These are phyloP conservation scores for Avena eriantha DNA, from an alignment of 176 grass and related monocot genomes.

Conservation along the genomic window DNA sequence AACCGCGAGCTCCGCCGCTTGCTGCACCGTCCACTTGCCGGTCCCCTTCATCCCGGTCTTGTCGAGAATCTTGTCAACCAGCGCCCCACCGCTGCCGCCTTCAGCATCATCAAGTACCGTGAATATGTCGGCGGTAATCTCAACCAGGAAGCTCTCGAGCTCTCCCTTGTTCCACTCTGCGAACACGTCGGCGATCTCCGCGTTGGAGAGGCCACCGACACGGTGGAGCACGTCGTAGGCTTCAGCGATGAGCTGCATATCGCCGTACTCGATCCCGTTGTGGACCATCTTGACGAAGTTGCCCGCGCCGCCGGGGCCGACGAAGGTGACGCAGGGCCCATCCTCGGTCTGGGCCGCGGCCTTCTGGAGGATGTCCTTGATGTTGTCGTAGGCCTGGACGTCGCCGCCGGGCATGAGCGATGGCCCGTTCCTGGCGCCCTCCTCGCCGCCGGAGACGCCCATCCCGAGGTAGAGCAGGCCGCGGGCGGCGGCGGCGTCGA, in stretches of 20 bases:
- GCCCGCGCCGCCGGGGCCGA: slow-evolving; percentile 68
- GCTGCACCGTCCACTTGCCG: slow-evolving; percentile 94
- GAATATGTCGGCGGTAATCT: slow-evolving; percentile 84
- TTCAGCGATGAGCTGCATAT: slow-evolving; percentile 89
- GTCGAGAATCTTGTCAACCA: slow-evolving; percentile 90
- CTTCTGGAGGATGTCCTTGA: slow-evolving; percentile 67
- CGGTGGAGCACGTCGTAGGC: slow-evolving; percentile 76
- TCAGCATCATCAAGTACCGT: slow-evolving; percentile 56
- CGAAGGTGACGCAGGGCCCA: slow-evolving; percentile 80
- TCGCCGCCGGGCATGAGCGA: slow-evolving; percentile 88
- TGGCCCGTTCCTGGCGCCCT: slow-evolving; percentile 77
- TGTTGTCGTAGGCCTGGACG: slow-evolving; percentile 73
- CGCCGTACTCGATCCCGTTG: slow-evolving; percentile 90
- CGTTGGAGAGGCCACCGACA: slow-evolving; percentile 59
- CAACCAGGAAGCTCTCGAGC: slow-evolving; percentile 90
- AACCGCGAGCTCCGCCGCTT: slow-evolving; percentile 77
- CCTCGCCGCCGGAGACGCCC: slow-evolving; percentile 86
- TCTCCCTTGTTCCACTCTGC: slow-evolving; percentile 78
- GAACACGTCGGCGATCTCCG: slow-evolving; percentile 70
- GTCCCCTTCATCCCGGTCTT: slow-evolving; percentile 98
- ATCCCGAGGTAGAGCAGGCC: slow-evolving; percentile 91
- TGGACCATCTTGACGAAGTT: slow-evolving; percentile 99
- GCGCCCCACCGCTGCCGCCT: slow-evolving; percentile 9
- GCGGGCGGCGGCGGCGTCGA: slow-evolving; percentile 51
- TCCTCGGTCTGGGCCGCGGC: slow-evolving; percentile 85